Base-by-base conservation (phyloP, 441 rosid species). In the Melastoma candidum region DNA sequence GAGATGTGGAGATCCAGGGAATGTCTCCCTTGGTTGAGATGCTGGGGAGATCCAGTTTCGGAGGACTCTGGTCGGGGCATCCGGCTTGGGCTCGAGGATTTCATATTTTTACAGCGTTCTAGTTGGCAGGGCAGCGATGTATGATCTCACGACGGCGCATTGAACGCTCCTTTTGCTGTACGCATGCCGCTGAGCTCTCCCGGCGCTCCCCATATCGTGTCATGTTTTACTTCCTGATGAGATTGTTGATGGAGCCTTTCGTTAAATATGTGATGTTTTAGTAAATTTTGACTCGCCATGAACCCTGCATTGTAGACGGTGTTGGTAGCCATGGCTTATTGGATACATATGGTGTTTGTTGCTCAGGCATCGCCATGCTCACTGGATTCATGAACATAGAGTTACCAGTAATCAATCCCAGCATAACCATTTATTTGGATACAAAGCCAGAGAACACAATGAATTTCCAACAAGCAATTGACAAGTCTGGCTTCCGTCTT, bases 111-210 rank as follows among this genome's bases (percentile, higher is more conserved):
- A 87, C 76, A 92, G 98, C 61, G 98, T 92, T 59, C 90, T 92
- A 49, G 94, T 92, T 68, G 98, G 98, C 48, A 82, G 98, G 54
- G 97, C 98, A 70, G 97, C 98, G 22, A 82, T 92, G 97, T 92
- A 85, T 72, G 98, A 92, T 72, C 83, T 92, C 54, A 85, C 84
- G 97, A 92, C 95, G 2, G 97, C 88, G 4, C 85, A 88, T 69
- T 92, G 95, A 84, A 92, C 98, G 48, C 97, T 92, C 49, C 84
- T 92, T 32, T 75, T 92, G 81, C 72, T 92, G 74, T 78, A 94
- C 1, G 83, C 88, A 52, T 76, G 80, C 67, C 84, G 70, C 57
- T 71, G 64, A 66, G 98, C 95, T 59, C 72, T 92, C 59, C 96
- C 96, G 11, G 98, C 98, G 26, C 98, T 92, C 56, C 98, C 98